Base-by-base conservation (phyloP, 2,329 filamentous ascomycete genomes). In the Pyricularia pennisetigena region DNA sequence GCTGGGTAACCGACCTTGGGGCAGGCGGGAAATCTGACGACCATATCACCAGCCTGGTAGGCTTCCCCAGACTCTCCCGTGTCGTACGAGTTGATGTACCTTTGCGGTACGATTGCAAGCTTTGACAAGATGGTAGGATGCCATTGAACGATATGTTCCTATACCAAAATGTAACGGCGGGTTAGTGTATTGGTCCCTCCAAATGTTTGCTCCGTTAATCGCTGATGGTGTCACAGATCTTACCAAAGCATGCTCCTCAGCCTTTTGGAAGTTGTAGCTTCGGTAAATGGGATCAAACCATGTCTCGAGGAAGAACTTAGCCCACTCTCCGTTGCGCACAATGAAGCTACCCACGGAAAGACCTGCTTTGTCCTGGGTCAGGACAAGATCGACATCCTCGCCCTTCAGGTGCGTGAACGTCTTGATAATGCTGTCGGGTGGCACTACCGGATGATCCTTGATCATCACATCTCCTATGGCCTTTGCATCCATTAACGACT, bases 241-340 rank as follows among this genome's bases (percentile, higher is more conserved):
- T 82, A 93, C 95, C 81, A 99, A 79, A 66, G 94, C 94, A 81
- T 99, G 94, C 28, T 85, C 87, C 78, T 99, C 95, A 0, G 93
- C 94, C 77, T 96, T 97, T 75, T 96, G 92, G 75, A 99, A 99
- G 76, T 97, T 97, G 80, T 99, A 99, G 72, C 85, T 91, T 71
- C 94, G 86, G 79, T 97, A 99, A 62, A 98, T 82, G 65, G 95
- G 95, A 76, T 98, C 93, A 75, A 95, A 97, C 95, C 95, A 99
- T 0, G 92, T 90, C 76, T 99, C 95, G 23, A 98, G 79, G 75
- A 99, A 92, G 81, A 91, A 99, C 75, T 90, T 91, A 63, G 92
- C 91, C 92, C 94, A 99, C 68, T 95, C 92, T 26, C 94, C 93
- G 70, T 90, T 92, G 70, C 88, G 85, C 14, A 99, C 76, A 16